Evolutionary conservation across 2,329 filamentous ascomycete genomes (phyloP), one percentile per base, ranked within the genome.

Genomic region (Dothideomycetes sp.): DNA sequence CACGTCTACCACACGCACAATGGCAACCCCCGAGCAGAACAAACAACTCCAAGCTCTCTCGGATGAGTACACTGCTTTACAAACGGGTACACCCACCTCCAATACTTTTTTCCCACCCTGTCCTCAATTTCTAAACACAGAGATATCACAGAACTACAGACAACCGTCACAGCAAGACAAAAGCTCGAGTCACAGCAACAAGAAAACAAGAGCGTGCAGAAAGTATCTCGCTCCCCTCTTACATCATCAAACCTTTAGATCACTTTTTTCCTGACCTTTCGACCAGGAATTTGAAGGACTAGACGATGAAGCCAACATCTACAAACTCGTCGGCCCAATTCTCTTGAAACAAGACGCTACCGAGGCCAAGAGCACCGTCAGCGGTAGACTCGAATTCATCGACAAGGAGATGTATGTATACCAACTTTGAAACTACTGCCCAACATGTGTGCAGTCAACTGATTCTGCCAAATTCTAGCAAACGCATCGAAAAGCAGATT

Each of bases 121-220:
- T 20, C n/a, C 33, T 15, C 8, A 41, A 16, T 19, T 32, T 15
- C 33, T 33, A 7, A 37, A 24, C 1, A 22, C 43, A 24, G 13
- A n/a, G n/a, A n/a, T 13, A 32, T 23, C 5, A 18, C 52, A 94
- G 91, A 96, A 52, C 74, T 96, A 41, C 83, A 87, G 61, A 74
- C 70, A 30, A 69, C 77, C 13, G 77, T 96, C 18, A 72, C 79
- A 31, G 83, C 86, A 8, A 78, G 88, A 48, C 88, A 98, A 66
- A 93, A 84, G 64, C 78, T 98, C 5, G 88, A 95, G 60, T 84
- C 87, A 5, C 91, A 98, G 63, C 84, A 84, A 60, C 85, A 94
- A 57, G 91, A 98, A 62, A 98, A 96, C 59, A 67, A 80, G 34
- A 80, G 82, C 12, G 91, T 98, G 8, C 79, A 93, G 61, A 82